phyloP scores from a whole-genome alignment of 306 rosid species.

The Styphnolobium japonicum region DNA sequence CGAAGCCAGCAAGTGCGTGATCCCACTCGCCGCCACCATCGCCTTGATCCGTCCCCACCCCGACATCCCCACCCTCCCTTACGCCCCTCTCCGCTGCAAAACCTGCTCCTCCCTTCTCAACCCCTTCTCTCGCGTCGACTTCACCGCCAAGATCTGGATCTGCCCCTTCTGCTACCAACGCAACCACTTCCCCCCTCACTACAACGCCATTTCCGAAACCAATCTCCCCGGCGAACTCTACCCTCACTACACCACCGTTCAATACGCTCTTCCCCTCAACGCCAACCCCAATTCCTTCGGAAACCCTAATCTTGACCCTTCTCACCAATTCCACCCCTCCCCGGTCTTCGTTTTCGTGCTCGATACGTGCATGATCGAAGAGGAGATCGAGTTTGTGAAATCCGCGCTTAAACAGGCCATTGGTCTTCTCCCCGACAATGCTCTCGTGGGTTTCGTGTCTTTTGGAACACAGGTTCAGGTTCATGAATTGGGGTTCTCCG shows the following conservation, averaged over 20 bases:
- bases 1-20: conserved; percentile 85
- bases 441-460: conserved; percentile 73
- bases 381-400: conserved; percentile 64
- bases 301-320: conserved; percentile 25
- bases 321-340: conserved; percentile 30
- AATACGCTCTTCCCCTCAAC: conserved; percentile 48
- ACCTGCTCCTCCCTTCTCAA: conserved; percentile 73
- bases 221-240: conserved; percentile 87
- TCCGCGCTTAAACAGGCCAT: conserved; percentile 62
- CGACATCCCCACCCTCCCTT: conserved; percentile 72
- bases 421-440: conserved; percentile 72
- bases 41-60: conserved; percentile 71
- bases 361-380: conserved; percentile 78
- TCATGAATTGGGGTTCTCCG: conserved; percentile 76
- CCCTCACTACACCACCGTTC: conserved; percentile 77
- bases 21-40: conserved; percentile 79
- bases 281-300: conserved; percentile 21
- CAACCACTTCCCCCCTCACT: conserved; percentile 82
- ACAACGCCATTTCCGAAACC: conserved; percentile 69
- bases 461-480: conserved; percentile 93
- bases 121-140: conserved; percentile 73
- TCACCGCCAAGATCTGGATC: conserved; percentile 93
- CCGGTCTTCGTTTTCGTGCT: conserved; percentile 76
- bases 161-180: conserved; percentile 85
- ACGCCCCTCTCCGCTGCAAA: conserved; percentile 83